phyloP scores from a whole-genome alignment of 176 grass and related monocot genomes.

The Tillandsia fasciculata region DNA sequence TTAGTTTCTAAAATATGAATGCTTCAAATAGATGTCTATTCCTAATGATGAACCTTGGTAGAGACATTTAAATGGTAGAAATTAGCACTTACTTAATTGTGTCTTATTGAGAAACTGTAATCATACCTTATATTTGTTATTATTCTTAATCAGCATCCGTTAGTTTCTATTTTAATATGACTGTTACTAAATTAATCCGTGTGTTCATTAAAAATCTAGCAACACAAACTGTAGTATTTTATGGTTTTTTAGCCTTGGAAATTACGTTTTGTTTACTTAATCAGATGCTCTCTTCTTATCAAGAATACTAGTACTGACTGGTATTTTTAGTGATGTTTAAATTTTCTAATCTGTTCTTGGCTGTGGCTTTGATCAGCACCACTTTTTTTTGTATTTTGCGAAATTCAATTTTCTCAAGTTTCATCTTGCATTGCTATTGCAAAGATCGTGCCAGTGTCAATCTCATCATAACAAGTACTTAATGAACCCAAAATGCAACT shows the following conservation, averaged over 20 bases:
- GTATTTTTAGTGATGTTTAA: neutral
- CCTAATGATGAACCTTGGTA: no score
- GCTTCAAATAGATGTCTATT: no score
- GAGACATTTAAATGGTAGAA: conserved; percentile 15
- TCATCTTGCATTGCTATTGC: neutral
- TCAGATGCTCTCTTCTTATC: neutral
- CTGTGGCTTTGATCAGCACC: neutral
- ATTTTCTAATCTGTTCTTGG: neutral
- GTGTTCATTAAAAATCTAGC: no score
- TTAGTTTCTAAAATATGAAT: no score
- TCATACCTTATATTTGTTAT: no score
- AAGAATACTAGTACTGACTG: neutral
- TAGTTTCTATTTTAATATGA: no score
- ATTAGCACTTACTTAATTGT: conserved; percentile 11
- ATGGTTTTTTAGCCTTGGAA: conserved; percentile 11
- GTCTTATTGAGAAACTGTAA: neutral
- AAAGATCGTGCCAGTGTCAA: neutral
- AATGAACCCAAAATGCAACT: neutral
- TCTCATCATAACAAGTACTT: neutral
- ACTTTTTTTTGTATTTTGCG: no score
- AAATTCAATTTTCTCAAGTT: neutral
- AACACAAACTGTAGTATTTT: neutral
- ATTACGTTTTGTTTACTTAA: neutral
- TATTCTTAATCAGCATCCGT: no score
- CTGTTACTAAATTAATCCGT: no score